Base-by-base conservation (phyloP, 257 asterid genomes). In the Vinca minor region DNA sequence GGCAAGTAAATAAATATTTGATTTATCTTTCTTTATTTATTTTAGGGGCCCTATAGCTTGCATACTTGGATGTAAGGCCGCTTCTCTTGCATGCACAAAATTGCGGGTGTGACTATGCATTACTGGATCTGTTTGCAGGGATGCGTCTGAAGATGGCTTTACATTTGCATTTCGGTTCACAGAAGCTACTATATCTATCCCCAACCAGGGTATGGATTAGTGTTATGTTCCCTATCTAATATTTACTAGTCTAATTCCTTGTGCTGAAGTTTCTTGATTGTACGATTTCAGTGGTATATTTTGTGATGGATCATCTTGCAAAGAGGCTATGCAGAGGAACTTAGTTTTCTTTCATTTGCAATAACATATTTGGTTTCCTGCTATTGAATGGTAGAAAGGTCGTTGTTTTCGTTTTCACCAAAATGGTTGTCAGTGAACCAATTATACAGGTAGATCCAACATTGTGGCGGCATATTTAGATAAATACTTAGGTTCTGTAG, bases 111-210 rank as follows among this genome's bases (percentile, higher is more conserved):
- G 48, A 66, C 32, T 67, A 8, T 35, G 26, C 45, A 32, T 34
- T 60, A 35, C 59, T 73, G 60, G 25, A 50, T 59, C 73, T 60
- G 67, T n/a, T 77, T 72, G 53, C 85, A 93, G 99, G 81, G 88
- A 85, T 76, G 94, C 86, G 59, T 84, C 96, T 63, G 97, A 87
- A 80, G 99, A 89, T 83, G 95, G 96, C 72, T 86, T 89, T 55
- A 89, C 95, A 35, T 93, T 93, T 67, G 92, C 95, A 47, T 93
- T 93, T 75, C 97, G 99, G 74, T 89, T 93, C 83, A 85, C 97
- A 44, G 99, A 93, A 73, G 84, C 92, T 76, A 84, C 90, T 64
- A 32, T 79, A 60, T 86, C 96, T 64, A 55, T 82, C 70, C 85
- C 94, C 39, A 87, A 84, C 73, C 96, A 89, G 80, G 99, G 97